These are phyloP conservation scores for Aspergillus alliaceus DNA, from an alignment of 2,329 filamentous ascomycete genomes.

Conservation along the genomic window DNA sequence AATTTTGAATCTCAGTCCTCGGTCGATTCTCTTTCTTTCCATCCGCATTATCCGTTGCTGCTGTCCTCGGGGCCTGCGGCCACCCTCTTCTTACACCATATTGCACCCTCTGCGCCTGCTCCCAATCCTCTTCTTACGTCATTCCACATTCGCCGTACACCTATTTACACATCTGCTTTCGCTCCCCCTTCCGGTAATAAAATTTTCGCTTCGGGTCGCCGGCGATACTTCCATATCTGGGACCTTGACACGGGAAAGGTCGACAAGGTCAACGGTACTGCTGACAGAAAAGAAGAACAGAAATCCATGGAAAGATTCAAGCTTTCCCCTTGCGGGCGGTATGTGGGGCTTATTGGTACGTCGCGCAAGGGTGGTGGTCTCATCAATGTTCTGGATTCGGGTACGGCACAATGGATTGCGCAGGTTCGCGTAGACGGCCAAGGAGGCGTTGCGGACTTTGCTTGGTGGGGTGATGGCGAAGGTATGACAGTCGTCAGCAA, in stretches of 20 bases:
- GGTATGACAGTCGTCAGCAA: conserved; percentile 81
- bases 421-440: conserved; percentile 78
- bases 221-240: conserved; percentile 94
- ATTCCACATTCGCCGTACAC: conserved; percentile 78
- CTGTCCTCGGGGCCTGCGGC: conserved; percentile 85
- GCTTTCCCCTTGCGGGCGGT: conserved; percentile 79
- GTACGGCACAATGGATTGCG: conserved; percentile 82
- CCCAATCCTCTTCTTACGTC: conserved; percentile 90
- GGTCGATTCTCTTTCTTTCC: conserved; percentile 83
- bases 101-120: conserved; percentile 72
- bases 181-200: conserved; percentile 69
- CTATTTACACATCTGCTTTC: conserved; percentile 83
- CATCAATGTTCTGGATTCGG: conserved; percentile 78
- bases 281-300: conserved; percentile 72
- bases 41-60: conserved; percentile 83
- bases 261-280: conserved; percentile 76
- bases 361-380: conserved; percentile 82
- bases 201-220: conserved; percentile 84
- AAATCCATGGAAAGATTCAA: conserved; percentile 89
- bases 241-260: conserved; percentile 78
- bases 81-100: conserved; percentile 84
- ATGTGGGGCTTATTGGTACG: conserved; percentile 79
- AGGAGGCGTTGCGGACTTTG: conserved; percentile 84
- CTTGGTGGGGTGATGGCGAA: conserved; percentile 84
- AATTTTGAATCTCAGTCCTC: conserved; percentile 53